phyloP scores from a whole-genome alignment of 2,329 filamentous ascomycete species.

The Pseudogymnoascus sp. region DNA sequence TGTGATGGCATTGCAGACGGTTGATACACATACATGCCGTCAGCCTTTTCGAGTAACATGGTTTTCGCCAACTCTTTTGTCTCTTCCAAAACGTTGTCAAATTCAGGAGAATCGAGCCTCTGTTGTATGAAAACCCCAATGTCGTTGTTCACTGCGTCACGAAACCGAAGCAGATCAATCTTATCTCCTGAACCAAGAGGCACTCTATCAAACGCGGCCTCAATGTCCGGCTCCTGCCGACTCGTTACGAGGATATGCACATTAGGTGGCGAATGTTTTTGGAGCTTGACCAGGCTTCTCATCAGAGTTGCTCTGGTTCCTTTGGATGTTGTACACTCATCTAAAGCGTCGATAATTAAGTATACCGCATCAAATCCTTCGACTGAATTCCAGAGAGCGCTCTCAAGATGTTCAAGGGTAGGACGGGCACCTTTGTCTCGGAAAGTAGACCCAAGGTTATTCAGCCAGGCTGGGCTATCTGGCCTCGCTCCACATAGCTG shows the following conservation, averaged over 20 bases:
- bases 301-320: constrained; percentile 18
- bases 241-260: constrained; percentile 31
- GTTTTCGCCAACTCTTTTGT: neutral
- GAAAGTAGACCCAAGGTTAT: neutral
- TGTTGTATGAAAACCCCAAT: neutral
- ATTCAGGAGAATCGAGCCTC: neutral
- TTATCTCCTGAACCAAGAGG: neutral
- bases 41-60: constrained; percentile 5
- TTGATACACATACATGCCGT: constrained; percentile 11
- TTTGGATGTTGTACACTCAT: constrained; percentile 13
- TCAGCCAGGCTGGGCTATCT: constrained; percentile 11
- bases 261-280: constrained; percentile 19
- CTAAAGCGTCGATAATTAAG: constrained; percentile 17
- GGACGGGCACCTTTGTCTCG: constrained; percentile 4
- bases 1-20: neutral
- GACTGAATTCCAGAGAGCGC: neutral
- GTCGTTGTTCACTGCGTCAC: neutral
- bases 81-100: neutral
- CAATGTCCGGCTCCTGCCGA: constrained; percentile 29
- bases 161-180: neutral
- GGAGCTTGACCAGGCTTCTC: constrained; percentile 22
- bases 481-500: constrained; percentile 15
- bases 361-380: constrained; percentile 13
- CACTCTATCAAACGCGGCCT: constrained; percentile 18
- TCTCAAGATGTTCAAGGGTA: constrained; percentile 1